These are phyloP conservation scores for Penicillium sumatraense DNA, from an alignment of 2,329 filamentous ascomycete species.

Conservation along the genomic window DNA sequence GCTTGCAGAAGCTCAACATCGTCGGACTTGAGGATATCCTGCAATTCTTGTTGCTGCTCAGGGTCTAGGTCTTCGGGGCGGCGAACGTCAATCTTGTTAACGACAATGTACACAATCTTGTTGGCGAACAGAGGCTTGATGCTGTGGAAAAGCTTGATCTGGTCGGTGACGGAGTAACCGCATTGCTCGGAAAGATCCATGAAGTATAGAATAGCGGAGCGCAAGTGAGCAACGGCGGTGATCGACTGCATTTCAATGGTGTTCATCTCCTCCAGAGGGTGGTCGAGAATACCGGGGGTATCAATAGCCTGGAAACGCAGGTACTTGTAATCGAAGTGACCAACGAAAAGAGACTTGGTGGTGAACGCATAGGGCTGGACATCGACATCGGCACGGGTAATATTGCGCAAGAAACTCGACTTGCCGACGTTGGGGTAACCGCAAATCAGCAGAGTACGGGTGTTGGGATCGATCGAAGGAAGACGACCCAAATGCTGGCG, in stretches of 20 bases:
- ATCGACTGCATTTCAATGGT: conserved; percentile 99
- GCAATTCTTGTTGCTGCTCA: conserved; percentile 76
- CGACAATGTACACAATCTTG: conserved; percentile 93
- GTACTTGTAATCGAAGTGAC: conserved; percentile 98
- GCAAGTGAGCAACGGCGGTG: conserved; percentile 93
- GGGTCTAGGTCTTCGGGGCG: conserved; percentile 84
- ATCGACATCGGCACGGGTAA: conserved; percentile 93
- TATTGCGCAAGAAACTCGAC: conserved; percentile 89
- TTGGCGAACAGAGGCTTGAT: conserved; percentile 97
- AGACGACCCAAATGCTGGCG: conserved; percentile 96
- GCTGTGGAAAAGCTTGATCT: conserved; percentile 93
- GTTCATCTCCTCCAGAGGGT: conserved; percentile 98
- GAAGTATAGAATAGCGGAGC: conserved; percentile 95
- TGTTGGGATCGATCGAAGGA: conserved; percentile 97
- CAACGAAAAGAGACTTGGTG: conserved; percentile 95
- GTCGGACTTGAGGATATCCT: conserved; percentile 78
- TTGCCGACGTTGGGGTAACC: conserved; percentile 98
- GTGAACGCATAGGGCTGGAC: conserved; percentile 98
- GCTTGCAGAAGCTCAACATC: conserved; percentile 93
- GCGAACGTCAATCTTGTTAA: conserved; percentile 97
- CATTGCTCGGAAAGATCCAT: conserved; percentile 98
- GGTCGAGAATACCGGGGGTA: conserved; percentile 96
- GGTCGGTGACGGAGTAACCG: conserved; percentile 88
- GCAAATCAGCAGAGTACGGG: conserved; percentile 91
- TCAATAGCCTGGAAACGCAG: conserved; percentile 90